These are phyloP conservation scores for Panus rudis DNA, from an alignment of 768 basidiomycete species.

Conservation along the genomic window DNA sequence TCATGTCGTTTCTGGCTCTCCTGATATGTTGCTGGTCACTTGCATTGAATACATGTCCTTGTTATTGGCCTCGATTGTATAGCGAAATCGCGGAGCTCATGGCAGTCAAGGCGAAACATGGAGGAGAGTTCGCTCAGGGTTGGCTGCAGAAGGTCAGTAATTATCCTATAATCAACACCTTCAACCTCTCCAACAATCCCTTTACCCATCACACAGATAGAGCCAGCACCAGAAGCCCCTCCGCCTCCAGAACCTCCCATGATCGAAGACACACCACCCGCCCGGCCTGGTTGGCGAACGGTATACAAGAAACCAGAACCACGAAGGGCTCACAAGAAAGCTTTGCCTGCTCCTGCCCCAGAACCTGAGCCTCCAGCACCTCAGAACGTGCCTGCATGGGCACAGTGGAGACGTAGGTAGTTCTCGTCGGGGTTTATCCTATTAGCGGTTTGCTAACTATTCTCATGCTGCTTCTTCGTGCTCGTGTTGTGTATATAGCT, in stretches of 20 bases:
- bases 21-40: not conserved
- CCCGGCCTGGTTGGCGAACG: slow-evolving; percentile 68
- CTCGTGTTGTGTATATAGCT: too few relatives aligned
- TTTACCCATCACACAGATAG: too few relatives aligned
- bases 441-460: not conserved
- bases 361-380: slow-evolving; percentile 34
- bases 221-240: slow-evolving; percentile 21
- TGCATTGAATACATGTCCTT: not conserved
- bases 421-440: not conserved
- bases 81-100: slow-evolving; percentile 84
- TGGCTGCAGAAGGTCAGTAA: slow-evolving; percentile 57
- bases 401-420: slow-evolving; percentile 74
- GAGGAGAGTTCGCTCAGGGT: slow-evolving; percentile 70
- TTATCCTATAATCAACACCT: not conserved
- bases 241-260: slow-evolving; percentile 39
- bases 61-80: not conserved
- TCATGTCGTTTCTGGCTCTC: too few relatives aligned
- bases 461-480: too few relatives aligned
- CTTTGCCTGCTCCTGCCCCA: slow-evolving; percentile 23
- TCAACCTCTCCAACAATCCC: slow-evolving; percentile 3
- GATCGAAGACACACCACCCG: slow-evolving; percentile 38
- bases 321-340: slow-evolving; percentile 33
- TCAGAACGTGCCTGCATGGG: slow-evolving; percentile 68
- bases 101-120: slow-evolving; percentile 77
- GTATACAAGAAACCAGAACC: slow-evolving; percentile 60